These are phyloP conservation scores for Talaromyces funiculosus DNA, from an alignment of 2,329 filamentous ascomycete species.

Conservation along the genomic window DNA sequence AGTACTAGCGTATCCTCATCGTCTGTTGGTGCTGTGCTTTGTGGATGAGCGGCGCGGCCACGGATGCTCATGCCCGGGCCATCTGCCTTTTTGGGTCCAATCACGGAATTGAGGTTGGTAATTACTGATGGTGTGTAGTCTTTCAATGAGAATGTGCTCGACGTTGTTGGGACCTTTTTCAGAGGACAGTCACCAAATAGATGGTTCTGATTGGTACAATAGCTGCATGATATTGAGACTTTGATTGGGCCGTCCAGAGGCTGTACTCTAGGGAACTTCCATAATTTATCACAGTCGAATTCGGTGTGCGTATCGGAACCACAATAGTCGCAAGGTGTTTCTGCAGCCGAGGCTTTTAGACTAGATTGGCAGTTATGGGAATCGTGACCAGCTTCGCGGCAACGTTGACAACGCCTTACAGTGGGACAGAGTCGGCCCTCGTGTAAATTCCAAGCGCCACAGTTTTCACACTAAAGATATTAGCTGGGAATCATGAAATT, in stretches of 20 bases:
- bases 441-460: slow-evolving; percentile 37
- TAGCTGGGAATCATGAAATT: slow-evolving; percentile 9
- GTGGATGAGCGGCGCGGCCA: slow-evolving; percentile 29
- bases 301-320: slow-evolving; percentile 53
- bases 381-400: slow-evolving; percentile 58
- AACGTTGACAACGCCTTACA: slow-evolving; percentile 47
- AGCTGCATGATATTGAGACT: slow-evolving; percentile 41
- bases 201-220: slow-evolving; percentile 40
- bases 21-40: slow-evolving; percentile 30
- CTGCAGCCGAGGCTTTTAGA: slow-evolving; percentile 50
- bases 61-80: slow-evolving; percentile 29
- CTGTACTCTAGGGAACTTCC: slow-evolving; percentile 39
- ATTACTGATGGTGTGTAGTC: slow-evolving; percentile 32
- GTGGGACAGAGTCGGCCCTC: slow-evolving; percentile 35
- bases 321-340: slow-evolving; percentile 58
- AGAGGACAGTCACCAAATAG: slow-evolving; percentile 42
- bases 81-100: slow-evolving; percentile 10
- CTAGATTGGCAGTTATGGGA: slow-evolving; percentile 51
- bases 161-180: slow-evolving; percentile 22
- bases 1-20: slow-evolving; percentile 29
- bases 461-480: slow-evolving; percentile 36
- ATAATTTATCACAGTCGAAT: slow-evolving; percentile 54
- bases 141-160: slow-evolving; percentile 37
- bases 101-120: slow-evolving; percentile 33
- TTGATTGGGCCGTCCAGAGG: slow-evolving; percentile 25